Evolutionary conservation across 139 green algal genomes (phyloP), one percentile per base, ranked within the genome.

Genomic region (Chlorella sorokiniana): DNA sequence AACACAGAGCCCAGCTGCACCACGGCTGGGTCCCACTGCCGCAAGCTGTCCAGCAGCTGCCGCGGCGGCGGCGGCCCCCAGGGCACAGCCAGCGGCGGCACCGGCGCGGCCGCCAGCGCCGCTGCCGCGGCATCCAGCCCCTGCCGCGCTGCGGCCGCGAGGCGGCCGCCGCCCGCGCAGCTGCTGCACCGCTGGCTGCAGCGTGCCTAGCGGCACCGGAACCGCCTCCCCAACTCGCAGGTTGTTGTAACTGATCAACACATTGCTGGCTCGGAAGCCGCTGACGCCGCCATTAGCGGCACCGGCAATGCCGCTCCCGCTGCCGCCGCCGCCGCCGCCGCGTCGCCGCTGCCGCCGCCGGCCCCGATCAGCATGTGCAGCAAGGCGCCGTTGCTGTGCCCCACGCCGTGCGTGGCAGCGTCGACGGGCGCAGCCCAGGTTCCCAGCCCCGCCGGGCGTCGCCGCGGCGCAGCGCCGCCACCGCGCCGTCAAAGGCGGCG

Each of bases 191-290:
- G 67, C 65, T 11, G 88, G 75, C 29, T 88, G 81, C 40, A 98
- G 82, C 59, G 94, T 62, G 0, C 91, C 91, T 1, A 92, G 89
- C 69, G 97, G 87, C 69, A 96, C 86, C 1, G 95, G 95, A 25
- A 98, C 91, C 22, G 88, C 63, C 52, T 89, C 85, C 14, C 52
- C 56, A 2, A 91, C 92, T 25, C 86, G 88, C 20, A 87, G 85
- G 91, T 97, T 96, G 88, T 98, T 98, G 92, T 93, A 98, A 11
- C 85, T 92, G 71, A 98, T 88, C 25, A 98, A 85, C 18, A 95
- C 85, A 78, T 97, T 98, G 80, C 93, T 93, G 14, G 85, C 83
- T 18, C 73, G 91, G 87, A 56, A 63, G 45, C 35, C 37, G 69
- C 69, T 42, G 25, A 40, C 27, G n/a, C 2, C 22, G 62, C 69